Evolutionary conservation across 331 rosid genomes (phyloP), one percentile per base, ranked within the genome.

Genomic region (Spiraea crenata): DNA sequence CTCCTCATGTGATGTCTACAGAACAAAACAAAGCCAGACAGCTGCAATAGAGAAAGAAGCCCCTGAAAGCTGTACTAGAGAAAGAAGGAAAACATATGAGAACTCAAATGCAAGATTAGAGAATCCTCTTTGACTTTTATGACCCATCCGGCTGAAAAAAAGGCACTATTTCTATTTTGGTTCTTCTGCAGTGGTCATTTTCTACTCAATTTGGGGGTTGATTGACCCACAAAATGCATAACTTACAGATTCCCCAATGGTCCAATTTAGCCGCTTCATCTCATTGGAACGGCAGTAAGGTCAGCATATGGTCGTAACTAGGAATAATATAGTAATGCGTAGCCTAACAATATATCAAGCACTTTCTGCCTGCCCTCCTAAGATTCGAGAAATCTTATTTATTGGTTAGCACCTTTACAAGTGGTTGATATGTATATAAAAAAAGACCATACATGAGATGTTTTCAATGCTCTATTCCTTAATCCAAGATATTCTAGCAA

Each of bases 361-460:
- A 75, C 61, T 52, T 49, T 70, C 46, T 47, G 60, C 45, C 35
- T 52, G 25, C 31, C 16, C 45, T 61, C 38, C 66, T 50, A 45
- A 6, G 15, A 6, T 8, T 51, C 4, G 45, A 35, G 48, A 37
- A 47, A 19, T 46, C 65, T 41, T 37, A 16, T 42, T 20, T 63
- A 11, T 55, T 59, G 63, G 31, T 14, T 20, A 3, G 48, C 57
- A 51, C 57, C 31, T 69, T 11, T 42, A 60, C 69, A 37, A 57
- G 65, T 67, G 52, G 72, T 12, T 58, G 37, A 57, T 13, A 39
- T 25, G 8, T 9, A 4, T 17, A 19, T 42, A 41, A 17, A 41
- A 13, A 56, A 7, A n/a, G 42, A 3, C 20, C 41, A 15, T 41
- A 56, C 12, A 46, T 48, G 2, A 38, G 57, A 57, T 25, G 31